These are phyloP conservation scores for Isatis tinctoria DNA, from an alignment of 345 rosid species.

Conservation along the genomic window DNA sequence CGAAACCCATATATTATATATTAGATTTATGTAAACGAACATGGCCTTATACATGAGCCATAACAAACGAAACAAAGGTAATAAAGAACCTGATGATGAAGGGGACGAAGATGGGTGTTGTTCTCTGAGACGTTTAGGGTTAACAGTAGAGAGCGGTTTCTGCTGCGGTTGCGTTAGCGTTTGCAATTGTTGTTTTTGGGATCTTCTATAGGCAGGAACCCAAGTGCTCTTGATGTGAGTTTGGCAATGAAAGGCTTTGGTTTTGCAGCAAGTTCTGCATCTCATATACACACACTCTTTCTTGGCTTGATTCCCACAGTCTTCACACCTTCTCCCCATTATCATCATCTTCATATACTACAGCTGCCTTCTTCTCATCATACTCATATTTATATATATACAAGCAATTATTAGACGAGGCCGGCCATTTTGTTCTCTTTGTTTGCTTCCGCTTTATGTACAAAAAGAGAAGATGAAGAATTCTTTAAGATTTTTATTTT, in stretches of 20 bases:
- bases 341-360: slow-evolving; percentile 16
- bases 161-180: slow-evolving; percentile 5
- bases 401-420: not conserved
- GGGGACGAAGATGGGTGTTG: slow-evolving; percentile 11
- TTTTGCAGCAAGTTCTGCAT: slow-evolving; percentile 65
- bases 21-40: not conserved
- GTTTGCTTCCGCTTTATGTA: slow-evolving; percentile 21
- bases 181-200: slow-evolving; percentile 23
- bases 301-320: slow-evolving; percentile 73
- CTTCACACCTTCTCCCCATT: slow-evolving; percentile 50
- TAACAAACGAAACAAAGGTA: not conserved
- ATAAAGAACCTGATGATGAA: slow-evolving; percentile 27
- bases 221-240: slow-evolving; percentile 72
- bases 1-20: not conserved
- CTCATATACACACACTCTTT: slow-evolving; percentile 50
- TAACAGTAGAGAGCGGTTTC: slow-evolving; percentile 9
- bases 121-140: slow-evolving; percentile 23
- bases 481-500: not conserved
- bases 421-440: slow-evolving; percentile 9
- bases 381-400: not conserved
- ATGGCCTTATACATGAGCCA: not conserved
- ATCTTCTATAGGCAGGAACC: slow-evolving; percentile 55
- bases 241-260: slow-evolving; percentile 50
- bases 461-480: not conserved
- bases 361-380: not conserved